Conservation (phyloP, 2,329 filamentous ascomycete genomes). For the Fusarium oxysporum region DNA sequence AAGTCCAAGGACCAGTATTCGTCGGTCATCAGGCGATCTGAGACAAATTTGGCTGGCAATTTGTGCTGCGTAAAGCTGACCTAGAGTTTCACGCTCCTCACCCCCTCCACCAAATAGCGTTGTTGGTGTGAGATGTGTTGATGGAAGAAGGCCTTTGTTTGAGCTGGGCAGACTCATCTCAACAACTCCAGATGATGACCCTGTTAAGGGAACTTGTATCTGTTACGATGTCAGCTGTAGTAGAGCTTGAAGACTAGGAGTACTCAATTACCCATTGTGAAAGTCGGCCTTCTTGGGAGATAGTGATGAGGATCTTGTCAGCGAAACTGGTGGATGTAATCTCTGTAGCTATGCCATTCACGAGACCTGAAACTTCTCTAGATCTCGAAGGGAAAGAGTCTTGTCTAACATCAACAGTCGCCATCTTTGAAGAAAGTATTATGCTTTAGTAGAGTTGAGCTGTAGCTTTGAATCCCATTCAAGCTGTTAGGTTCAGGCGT, state of each 20-base stretch:
- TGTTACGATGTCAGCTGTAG: slow-evolving; percentile 48
- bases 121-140: slow-evolving; percentile 84
- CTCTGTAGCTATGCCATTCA: slow-evolving; percentile 78
- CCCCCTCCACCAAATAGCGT: slow-evolving; percentile 88
- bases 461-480: not conserved
- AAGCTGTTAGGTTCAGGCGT: slow-evolving; percentile 1
- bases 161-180: slow-evolving; percentile 67
- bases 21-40: slow-evolving; percentile 72
- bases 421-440: slow-evolving; percentile 50
- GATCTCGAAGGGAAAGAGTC: slow-evolving; percentile 77
- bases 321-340: slow-evolving; percentile 79
- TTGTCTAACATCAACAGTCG: slow-evolving; percentile 54
- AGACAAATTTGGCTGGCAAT: slow-evolving; percentile 84
- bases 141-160: slow-evolving; percentile 71
- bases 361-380: slow-evolving; percentile 67
- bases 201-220: slow-evolving; percentile 83
- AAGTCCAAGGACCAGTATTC: slow-evolving; percentile 71
- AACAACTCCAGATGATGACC: slow-evolving; percentile 71
- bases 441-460: slow-evolving; percentile 26
- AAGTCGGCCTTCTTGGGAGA: slow-evolving; percentile 85
- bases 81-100: slow-evolving; percentile 81
- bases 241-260: not conserved
- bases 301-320: slow-evolving; percentile 91
- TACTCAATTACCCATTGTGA: slow-evolving; percentile 82
- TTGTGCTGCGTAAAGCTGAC: slow-evolving; percentile 89